Evolutionary conservation across 148 eudicot genomes (phyloP).

Genomic region (Cornus florida): DNA sequence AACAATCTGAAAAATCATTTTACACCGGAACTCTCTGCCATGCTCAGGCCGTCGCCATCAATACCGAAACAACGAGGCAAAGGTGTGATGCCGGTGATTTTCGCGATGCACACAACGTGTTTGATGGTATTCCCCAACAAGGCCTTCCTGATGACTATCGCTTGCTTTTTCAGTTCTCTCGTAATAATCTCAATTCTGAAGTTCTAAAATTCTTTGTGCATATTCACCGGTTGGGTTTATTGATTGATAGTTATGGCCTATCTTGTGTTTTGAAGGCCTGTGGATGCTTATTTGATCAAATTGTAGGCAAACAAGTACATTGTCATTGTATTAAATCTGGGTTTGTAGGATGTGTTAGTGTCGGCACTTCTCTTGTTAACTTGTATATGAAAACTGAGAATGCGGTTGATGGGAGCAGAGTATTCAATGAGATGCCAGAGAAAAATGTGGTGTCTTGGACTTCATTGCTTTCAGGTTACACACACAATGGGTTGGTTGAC

Average conservation of each 20-base stretch:
- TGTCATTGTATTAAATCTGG: slow-evolving; percentile 63
- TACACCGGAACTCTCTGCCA: slow-evolving; percentile 24
- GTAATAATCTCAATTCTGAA: slow-evolving; percentile 39
- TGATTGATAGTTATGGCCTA: slow-evolving; percentile 59
- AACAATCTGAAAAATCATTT: slow-evolving; percentile 1
- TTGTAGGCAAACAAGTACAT: slow-evolving; percentile 66
- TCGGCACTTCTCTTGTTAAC: slow-evolving; percentile 81
- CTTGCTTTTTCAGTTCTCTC: slow-evolving; percentile 63
- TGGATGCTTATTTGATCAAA: slow-evolving; percentile 39
- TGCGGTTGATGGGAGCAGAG: slow-evolving; percentile 43
- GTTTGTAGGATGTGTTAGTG: slow-evolving; percentile 68
- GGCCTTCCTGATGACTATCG: slow-evolving; percentile 36
- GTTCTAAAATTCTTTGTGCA: slow-evolving; percentile 39
- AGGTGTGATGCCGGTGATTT: background rate
- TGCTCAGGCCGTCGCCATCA: slow-evolving; percentile 19
- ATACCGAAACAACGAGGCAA: slow-evolving; percentile 6
- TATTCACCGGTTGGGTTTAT: slow-evolving; percentile 46
- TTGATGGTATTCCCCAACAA: slow-evolving; percentile 49
- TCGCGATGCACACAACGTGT: slow-evolving; percentile 44
- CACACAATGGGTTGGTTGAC: slow-evolving; percentile 49
- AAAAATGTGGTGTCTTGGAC: slow-evolving; percentile 92
- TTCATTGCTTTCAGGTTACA: slow-evolving; percentile 73
- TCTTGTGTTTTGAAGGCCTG: slow-evolving; percentile 79
- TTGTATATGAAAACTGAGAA: slow-evolving; percentile 75
- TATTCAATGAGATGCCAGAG: slow-evolving; percentile 29